Base-by-base conservation (phyloP, 2,329 filamentous ascomycete species). In the Penicillium psychrosexuale region DNA sequence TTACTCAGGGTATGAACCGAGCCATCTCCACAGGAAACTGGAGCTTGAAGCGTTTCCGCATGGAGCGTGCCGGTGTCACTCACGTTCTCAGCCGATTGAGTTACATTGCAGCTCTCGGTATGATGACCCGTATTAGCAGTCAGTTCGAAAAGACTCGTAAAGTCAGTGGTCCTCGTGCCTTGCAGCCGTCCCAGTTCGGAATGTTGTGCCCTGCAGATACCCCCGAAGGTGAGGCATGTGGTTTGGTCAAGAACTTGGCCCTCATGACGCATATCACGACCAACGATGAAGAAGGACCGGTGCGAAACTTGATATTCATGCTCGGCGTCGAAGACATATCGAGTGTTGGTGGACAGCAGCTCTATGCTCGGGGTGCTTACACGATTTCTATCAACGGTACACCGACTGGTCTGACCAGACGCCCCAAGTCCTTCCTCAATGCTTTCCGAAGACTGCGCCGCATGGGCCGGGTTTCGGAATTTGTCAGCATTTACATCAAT, bases 261-360 rank as follows among this genome's bases (percentile, higher is more conserved):
- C 80, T 99, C 54, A 99, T 99, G 94, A 99, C 95, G 48, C 95
- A 99, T 69, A 97, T 99, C 65, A 99, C 94, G 0, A 99, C 94
- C 1, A 91, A 96, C 61, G 91, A 96, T 53, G 91, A 97, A 53
- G 94, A 97, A 70, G 90, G 86, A 17, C 92, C 94, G 1, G 90
- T 99, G 15, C 88, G 87, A 66, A 87, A 90, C 66, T 85, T 95
- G 71, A 86, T 97, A 1, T 94, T 92, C 69, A 86, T 90, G 53
- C 81, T 97, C 27, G 92, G 96, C 42, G 88, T 90, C 3, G 90
- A 90, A 74, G 85, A 93, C 53, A 89, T 96, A 33, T 86, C 88
- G 60, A 85, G 87, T 3, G 84, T 95, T 47, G 86, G 87, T 46
- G 94, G 94, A 33, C 86, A 87, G 50, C 91, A 97, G 69, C 89